Conservation (phyloP, 108 stramenopile genomes). For the Parietichytrium sp. region DNA sequence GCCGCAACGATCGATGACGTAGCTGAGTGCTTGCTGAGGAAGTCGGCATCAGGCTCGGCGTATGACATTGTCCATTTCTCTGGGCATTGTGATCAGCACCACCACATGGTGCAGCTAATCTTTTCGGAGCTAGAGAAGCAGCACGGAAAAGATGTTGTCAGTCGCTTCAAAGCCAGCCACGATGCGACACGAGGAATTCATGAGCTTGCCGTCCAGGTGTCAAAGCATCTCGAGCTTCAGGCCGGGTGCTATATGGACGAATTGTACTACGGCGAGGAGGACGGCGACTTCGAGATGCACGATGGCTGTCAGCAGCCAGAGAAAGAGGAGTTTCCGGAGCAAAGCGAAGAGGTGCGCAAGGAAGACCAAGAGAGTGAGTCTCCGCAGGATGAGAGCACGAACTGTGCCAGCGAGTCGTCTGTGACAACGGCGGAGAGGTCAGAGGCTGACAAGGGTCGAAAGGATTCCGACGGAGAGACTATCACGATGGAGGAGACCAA, state of each 20-base stretch:
- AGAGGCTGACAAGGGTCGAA: no score
- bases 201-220: slow-evolving; percentile 28
- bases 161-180: slow-evolving; percentile 3
- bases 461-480: no score
- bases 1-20: slow-evolving; percentile 9
- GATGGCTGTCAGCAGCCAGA: no score
- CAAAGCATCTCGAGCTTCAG: not conserved
- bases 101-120: slow-evolving; percentile 20
- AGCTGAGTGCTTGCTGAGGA: slow-evolving; percentile 5
- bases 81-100: slow-evolving; percentile 7
- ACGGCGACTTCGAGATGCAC: not conserved
- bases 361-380: no score
- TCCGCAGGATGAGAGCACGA: no score
- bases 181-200: not conserved
- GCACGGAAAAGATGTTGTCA: not conserved
- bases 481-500: no score
- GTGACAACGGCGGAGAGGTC: no score
- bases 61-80: slow-evolving; percentile 19
- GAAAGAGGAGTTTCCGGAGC: no score
- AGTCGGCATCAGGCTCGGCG: not conserved
- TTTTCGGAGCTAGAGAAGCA: slow-evolving; percentile 19
- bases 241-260: slow-evolving; percentile 10
- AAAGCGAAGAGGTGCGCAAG: no score
- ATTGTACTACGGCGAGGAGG: not conserved
- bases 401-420: no score